phyloP scores from a whole-genome alignment of 352 stramenopile species.

The Phytophthora podocarpi region DNA sequence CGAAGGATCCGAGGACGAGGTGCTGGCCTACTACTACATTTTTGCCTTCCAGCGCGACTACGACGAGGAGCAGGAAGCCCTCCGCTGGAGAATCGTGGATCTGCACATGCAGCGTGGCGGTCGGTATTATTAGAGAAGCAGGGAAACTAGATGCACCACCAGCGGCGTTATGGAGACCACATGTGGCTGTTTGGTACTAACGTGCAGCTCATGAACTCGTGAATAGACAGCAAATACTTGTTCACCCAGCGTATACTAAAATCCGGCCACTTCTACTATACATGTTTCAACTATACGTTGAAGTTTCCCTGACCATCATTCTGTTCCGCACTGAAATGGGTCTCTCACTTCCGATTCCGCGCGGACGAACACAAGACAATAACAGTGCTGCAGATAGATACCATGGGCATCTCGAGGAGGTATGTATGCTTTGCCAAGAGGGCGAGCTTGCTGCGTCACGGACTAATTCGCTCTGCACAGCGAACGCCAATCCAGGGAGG shows the following conservation, averaged over 20 bases:
- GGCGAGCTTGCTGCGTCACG: neutral
- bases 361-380: neutral
- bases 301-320: slow-evolving; percentile 46
- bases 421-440: neutral
- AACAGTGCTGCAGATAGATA: neutral
- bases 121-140: slow-evolving; percentile 74
- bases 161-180: neutral
- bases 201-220: slow-evolving; percentile 11
- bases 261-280: slow-evolving; percentile 24
- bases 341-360: slow-evolving; percentile 16
- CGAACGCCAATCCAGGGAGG: slow-evolving; percentile 25
- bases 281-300: slow-evolving; percentile 17
- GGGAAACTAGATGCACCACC: neutral
- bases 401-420: slow-evolving; percentile 24
- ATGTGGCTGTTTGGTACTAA: no score
- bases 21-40: slow-evolving; percentile 98
- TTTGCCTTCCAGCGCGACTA: slow-evolving; percentile 98
- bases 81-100: slow-evolving; percentile 89
- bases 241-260: slow-evolving; percentile 6
- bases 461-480: slow-evolving; percentile 14
- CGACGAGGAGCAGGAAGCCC: slow-evolving; percentile 91
- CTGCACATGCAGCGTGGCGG: slow-evolving; percentile 85
- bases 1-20: slow-evolving; percentile 96
- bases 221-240: slow-evolving; percentile 36
- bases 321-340: slow-evolving; percentile 17